These are phyloP conservation scores for Beauveria australis DNA, from an alignment of 2,329 filamentous ascomycete species.

Conservation along the genomic window DNA sequence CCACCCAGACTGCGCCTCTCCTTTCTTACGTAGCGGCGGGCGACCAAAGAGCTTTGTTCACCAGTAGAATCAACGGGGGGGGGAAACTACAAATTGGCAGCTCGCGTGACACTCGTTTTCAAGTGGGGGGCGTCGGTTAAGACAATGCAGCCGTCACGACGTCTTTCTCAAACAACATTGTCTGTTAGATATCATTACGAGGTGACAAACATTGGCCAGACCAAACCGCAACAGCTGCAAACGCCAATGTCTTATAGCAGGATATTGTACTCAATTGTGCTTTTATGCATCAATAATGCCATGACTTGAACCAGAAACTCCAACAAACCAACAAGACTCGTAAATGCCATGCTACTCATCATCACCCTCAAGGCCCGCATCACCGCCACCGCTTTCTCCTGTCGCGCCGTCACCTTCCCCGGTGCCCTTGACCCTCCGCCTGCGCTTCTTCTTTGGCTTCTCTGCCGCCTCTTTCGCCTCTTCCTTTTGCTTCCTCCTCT, in stretches of 20 bases:
- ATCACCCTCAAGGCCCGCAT: constrained; percentile 19
- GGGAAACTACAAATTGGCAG: too few species aligned
- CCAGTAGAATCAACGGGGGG: too few species aligned
- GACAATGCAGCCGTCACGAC: background rate
- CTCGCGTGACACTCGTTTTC: too few species aligned
- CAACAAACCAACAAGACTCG: background rate
- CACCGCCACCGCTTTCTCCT: constrained; percentile 19
- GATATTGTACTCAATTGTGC: background rate
- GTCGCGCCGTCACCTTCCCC: constrained; percentile 18
- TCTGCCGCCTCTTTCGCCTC: constrained; percentile 16
- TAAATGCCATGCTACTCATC: constrained; percentile 16
- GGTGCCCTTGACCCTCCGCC: constrained; percentile 25
- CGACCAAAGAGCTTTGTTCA: background rate
- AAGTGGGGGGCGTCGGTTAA: background rate
- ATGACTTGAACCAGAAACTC: background rate
- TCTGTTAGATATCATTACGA: too few species aligned
- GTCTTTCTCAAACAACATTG: background rate
- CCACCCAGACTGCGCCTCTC: constrained; percentile 1
- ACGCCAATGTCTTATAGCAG: background rate
- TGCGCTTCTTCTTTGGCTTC: constrained; percentile 28
- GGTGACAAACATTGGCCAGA: too few species aligned
- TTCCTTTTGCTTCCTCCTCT: constrained; percentile 16
- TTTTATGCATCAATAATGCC: background rate
- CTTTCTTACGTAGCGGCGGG: background rate
- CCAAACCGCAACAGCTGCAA: background rate